Conservation (phyloP, 2,329 filamentous ascomycete genomes). For the Tolypocladium tropicale region DNA sequence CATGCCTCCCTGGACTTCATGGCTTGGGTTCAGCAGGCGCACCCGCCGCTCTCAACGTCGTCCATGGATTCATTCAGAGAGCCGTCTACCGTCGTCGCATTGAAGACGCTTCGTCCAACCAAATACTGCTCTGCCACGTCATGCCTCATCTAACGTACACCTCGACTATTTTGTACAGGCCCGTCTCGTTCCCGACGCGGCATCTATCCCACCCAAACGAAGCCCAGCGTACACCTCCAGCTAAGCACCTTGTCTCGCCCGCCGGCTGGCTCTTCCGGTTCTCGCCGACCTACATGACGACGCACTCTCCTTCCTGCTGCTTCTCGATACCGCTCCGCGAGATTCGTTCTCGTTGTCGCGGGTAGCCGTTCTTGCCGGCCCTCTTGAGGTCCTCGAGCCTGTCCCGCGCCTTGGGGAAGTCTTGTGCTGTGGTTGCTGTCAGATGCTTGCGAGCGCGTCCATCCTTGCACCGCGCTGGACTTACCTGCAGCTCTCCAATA, state of each 20-base stretch:
- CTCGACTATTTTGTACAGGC: neutral
- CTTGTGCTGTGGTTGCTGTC: slow-evolving; percentile 55
- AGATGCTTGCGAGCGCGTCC: neutral
- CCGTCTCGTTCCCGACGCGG: neutral
- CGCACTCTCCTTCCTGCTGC: slow-evolving; percentile 82
- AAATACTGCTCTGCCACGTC: neutral
- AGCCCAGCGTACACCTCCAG: neutral
- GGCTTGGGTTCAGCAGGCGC: neutral
- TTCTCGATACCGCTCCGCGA: slow-evolving; percentile 72
- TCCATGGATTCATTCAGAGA: neutral
- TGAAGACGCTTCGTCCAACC: neutral
- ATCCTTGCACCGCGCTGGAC: slow-evolving; percentile 24
- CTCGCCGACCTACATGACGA: slow-evolving; percentile 58
- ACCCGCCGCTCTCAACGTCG: neutral
- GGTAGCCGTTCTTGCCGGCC: slow-evolving; percentile 54
- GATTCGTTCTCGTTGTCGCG: slow-evolving; percentile 67
- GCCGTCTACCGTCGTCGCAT: neutral
- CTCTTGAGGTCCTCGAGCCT: slow-evolving; percentile 85
- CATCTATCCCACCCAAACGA: neutral
- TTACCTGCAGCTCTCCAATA: slow-evolving; percentile 94
- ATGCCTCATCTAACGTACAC: neutral
- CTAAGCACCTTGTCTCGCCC: neutral
- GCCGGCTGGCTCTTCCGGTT: neutral
- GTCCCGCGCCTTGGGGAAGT: slow-evolving; percentile 87
- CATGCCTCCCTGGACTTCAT: neutral